Base-by-base conservation (phyloP, 1,139 yeast species). In the Waltiozyma sp. region DNA sequence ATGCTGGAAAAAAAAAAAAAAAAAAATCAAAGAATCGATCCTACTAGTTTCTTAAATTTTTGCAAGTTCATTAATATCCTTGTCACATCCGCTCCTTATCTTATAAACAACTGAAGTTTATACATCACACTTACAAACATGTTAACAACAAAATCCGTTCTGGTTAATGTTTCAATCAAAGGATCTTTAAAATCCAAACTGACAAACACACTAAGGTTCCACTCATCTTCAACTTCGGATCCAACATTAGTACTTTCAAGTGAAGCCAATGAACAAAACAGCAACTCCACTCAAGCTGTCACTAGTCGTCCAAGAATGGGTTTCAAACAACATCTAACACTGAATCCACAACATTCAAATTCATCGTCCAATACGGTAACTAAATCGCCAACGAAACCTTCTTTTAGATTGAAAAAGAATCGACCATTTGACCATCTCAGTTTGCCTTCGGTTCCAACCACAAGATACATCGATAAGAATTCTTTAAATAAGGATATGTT, bases 371-470 rank as follows among this genome's bases (percentile, higher is more conserved):
- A n/a, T n/a, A n/a, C n/a, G n/a, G n/a, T n/a, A n/a, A n/a, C n/a
- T n/a, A n/a, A n/a, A n/a, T n/a, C n/a, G n/a, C n/a, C n/a, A n/a
- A 31, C n/a, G 15, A n/a, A 31, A 31, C 34, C 34, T 4, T 31
- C 34, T n/a, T 31, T 31, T 18, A 31, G 5, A 31, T 18, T 31
- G 3, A 31, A 31, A 31, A 6, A 10, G 10, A 31, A 31, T 4
- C 16, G n/a, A 15, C 34, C 34, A n/a, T 31, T 31, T 15, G 34
- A 31, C n/a, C 34, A 31, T 31, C 9, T 31, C 10, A 14, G 9
- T 31, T 31, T 31, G 18, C 51, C 55, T 9, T 33, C 49, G 3
- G 58, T 54, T 18, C 48, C 54, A 44, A 49, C 57, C 1, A 53
- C 57, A 11, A 53, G 51, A 26, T 50, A 54, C 31, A 44, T 53